phyloP scores from a whole-genome alignment of 805 yeast species.

The Candida montana region DNA sequence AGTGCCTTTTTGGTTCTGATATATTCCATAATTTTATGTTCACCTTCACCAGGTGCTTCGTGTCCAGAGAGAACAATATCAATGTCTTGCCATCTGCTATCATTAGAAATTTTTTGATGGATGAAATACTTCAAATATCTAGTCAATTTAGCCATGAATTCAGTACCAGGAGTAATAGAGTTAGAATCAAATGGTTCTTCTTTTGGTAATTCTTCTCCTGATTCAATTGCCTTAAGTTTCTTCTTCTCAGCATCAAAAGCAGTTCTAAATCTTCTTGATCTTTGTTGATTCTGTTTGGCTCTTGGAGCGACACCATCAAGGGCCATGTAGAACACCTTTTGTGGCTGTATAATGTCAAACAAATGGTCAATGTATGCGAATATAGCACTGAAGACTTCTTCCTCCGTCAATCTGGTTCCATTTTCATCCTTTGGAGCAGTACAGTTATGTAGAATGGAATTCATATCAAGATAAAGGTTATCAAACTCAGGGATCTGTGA shows the following conservation, averaged over 20 bases:
- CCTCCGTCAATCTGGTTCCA: conserved; percentile 70
- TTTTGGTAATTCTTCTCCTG: conserved; percentile 72
- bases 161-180: conserved; percentile 97
- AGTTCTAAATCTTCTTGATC: conserved; percentile 91
- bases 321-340: conserved; percentile 88
- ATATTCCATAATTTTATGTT: conserved; percentile 95
- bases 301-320: conserved; percentile 99
- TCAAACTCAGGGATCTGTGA: conserved; percentile 89
- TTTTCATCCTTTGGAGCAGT: conserved; percentile 79
- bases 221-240: conserved; percentile 62
- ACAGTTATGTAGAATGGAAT: conserved; percentile 89
- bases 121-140: conserved; percentile 84
- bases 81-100: conserved; percentile 89
- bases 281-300: conserved; percentile 97
- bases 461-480: conserved; percentile 94
- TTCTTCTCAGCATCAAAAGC: conserved; percentile 89
- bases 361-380: conserved; percentile 93
- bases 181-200: conserved; percentile 88
- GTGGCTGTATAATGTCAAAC: conserved; percentile 81
- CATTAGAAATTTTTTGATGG: conserved; percentile 77
- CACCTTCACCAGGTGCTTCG: conserved; percentile 99
- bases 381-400: conserved; percentile 87
- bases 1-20: conserved; percentile 85
- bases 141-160: conserved; percentile 91
- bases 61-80: conserved; percentile 93